phyloP scores from a whole-genome alignment of 805 yeast species.

The Ogataea henricii region DNA sequence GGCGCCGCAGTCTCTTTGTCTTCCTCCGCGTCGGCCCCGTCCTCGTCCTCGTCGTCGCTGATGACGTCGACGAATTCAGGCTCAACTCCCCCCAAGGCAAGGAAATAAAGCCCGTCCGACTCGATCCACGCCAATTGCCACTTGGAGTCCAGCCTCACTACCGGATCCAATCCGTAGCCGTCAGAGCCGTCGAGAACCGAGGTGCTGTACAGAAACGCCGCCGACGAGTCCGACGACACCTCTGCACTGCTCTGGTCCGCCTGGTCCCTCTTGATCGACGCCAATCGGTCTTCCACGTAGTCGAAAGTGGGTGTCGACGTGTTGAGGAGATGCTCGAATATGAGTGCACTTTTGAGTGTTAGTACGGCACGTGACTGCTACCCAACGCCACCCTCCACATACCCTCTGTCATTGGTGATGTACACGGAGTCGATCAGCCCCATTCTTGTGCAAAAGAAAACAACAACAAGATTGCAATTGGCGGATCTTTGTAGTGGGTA shows the following conservation, averaged over 20 bases:
- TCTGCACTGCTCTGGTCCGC: not conserved
- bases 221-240: not conserved
- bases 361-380: no score
- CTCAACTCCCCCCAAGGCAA: constrained; percentile 20
- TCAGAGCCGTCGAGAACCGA: constrained; percentile 29
- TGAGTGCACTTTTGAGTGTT: constrained; percentile 20
- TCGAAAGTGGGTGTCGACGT: constrained; percentile 31
- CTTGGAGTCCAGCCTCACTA: constrained; percentile 31
- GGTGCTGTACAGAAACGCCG: not conserved
- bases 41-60: constrained; percentile 35
- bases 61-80: constrained; percentile 28
- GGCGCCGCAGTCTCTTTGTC: constrained; percentile 4
- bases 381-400: no score
- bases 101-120: constrained; percentile 24
- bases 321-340: constrained; percentile 29
- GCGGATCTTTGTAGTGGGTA: no score
- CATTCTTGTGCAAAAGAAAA: constrained; percentile 20
- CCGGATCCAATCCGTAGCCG: constrained; percentile 25
- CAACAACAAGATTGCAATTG: not conserved
- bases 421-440: constrained; percentile 35
- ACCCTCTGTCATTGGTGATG: constrained; percentile 33
- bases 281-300: constrained; percentile 29
- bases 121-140: constrained; percentile 35
- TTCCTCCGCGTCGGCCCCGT: constrained; percentile 14
- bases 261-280: constrained; percentile 18